Conservation (phyloP, 2,329 filamentous ascomycete species). For the Trichoderma pleuroti region DNA sequence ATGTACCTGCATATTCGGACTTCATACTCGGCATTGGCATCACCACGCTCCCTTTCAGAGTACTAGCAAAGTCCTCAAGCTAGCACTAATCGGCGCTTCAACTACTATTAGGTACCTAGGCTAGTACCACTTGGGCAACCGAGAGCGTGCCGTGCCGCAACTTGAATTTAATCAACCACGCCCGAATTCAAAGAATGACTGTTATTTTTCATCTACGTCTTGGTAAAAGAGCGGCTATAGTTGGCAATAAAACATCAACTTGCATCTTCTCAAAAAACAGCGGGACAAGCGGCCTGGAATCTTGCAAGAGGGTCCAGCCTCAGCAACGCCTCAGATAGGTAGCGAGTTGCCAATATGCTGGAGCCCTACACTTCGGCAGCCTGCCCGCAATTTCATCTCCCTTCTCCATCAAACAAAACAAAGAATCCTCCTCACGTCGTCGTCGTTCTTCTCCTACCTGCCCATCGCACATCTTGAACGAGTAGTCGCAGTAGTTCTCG, state of each 20-base stretch:
- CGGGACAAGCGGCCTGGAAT: not conserved
- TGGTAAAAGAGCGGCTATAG: conserved; percentile 28
- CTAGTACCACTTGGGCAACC: not conserved
- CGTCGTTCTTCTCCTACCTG: not conserved
- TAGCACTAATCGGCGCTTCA: not conserved
- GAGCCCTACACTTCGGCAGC: not conserved
- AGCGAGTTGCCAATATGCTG: not conserved
- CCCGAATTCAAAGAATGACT: conserved; percentile 26
- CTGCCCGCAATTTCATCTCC: not conserved
- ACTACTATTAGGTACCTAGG: not conserved
- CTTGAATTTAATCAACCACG: not conserved
- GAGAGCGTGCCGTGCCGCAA: not conserved
- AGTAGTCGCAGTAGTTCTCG: not conserved
- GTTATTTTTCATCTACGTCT: conserved; percentile 22
- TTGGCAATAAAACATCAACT: conserved; percentile 22
- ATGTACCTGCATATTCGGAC: not conserved
- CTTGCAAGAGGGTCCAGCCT: not conserved
- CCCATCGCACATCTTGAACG: not conserved
- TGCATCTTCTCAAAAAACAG: not conserved
- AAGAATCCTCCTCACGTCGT: not conserved
- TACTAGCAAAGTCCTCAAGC: not conserved
- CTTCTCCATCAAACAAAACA: not conserved
- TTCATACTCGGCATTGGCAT: not conserved
- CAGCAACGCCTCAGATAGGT: not conserved
- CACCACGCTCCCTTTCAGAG: not conserved